Percentiles rank a stretch among this genome's conserved stretches.
These are phyloP conservation scores for Hortaea werneckii DNA, from an alignment of 2,329 filamentous ascomycete genomes.

Conservation along the genomic window DNA sequence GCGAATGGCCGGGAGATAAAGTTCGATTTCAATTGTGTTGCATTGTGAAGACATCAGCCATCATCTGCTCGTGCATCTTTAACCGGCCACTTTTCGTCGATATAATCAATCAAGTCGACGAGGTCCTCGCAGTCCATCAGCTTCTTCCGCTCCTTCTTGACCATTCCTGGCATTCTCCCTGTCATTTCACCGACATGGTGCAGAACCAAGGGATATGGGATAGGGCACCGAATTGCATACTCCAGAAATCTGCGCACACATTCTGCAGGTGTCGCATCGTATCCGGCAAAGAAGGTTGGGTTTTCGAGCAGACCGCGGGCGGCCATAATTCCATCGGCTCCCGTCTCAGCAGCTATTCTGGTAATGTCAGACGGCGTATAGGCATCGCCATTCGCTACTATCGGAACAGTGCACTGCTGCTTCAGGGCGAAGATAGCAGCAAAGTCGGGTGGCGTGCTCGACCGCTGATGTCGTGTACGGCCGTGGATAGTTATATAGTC, in stretches of 20 bases:
- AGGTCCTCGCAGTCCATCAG: constrained; percentile 23
- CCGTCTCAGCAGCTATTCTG: constrained; percentile 23
- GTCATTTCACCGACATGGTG: constrained; percentile 63
- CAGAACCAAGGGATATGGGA: constrained; percentile 53
- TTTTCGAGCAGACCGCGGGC: constrained; percentile 59
- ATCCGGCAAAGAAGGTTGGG: constrained; percentile 53
- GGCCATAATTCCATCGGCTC: constrained; percentile 52
- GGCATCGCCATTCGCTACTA: constrained; percentile 59
- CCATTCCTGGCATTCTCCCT: constrained; percentile 45
- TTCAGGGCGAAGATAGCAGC: constrained; percentile 50
- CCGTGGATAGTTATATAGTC: constrained; percentile 65
- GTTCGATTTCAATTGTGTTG: no score
- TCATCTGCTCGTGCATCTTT: not conserved
- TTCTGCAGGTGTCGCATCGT: constrained; percentile 49
- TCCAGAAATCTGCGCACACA: constrained; percentile 54
- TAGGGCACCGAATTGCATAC: constrained; percentile 44
- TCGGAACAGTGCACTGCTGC: constrained; percentile 45
- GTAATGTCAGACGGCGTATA: constrained; percentile 42
- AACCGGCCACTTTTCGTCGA: constrained; percentile 19
- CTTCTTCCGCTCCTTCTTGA: constrained; percentile 27
- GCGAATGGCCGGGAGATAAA: no score
- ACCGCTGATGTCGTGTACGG: constrained; percentile 51
- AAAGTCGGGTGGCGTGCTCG: constrained; percentile 50
- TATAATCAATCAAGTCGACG: constrained; percentile 25
- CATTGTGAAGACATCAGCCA: no score